These are phyloP conservation scores for Dinochytrium kinnereticum DNA, from an alignment of 371 early-diverging fungal species.

Conservation along the genomic window DNA sequence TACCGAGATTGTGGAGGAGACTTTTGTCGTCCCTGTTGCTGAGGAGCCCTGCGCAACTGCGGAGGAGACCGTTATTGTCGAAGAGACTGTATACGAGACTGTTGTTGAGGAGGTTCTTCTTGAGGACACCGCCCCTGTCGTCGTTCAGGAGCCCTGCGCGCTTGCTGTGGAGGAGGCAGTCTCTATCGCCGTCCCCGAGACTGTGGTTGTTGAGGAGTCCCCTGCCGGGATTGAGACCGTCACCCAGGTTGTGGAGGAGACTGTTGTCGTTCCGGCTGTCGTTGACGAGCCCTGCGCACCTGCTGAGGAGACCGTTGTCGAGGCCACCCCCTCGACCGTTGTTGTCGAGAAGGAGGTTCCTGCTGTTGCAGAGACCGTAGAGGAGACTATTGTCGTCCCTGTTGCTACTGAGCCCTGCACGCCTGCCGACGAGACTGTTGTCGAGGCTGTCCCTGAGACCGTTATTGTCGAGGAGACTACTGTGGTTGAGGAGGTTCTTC, in stretches of 20 bases:
- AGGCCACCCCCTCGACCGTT: not conserved
- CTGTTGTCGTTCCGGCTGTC: not conserved
- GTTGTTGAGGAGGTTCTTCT: not conserved
- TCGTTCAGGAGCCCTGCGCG: not conserved
- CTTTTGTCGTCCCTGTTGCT: not conserved
- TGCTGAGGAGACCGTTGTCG: not conserved
- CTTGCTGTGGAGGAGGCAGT: not conserved
- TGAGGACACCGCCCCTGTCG: not conserved
- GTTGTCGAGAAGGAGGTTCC: not conserved
- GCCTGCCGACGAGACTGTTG: slow-evolving; percentile 1
- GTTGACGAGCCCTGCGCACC: not conserved
- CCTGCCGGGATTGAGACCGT: not conserved
- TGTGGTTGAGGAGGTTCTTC: not conserved
- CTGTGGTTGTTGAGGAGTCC: not conserved
- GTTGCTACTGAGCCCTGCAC: no score
- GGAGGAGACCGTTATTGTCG: slow-evolving; percentile 7
- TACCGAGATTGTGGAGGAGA: no score
- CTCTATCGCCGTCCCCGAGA: not conserved
- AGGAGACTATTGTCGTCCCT: not conserved
- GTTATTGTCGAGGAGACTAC: not conserved
- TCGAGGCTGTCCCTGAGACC: not conserved
- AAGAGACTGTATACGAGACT: not conserved
- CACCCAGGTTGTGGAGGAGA: slow-evolving; percentile 4
- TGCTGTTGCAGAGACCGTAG: not conserved
- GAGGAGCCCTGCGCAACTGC: not conserved